phyloP scores from a whole-genome alignment of 129 eudicot genomes.

The Saussurea involucrata region DNA sequence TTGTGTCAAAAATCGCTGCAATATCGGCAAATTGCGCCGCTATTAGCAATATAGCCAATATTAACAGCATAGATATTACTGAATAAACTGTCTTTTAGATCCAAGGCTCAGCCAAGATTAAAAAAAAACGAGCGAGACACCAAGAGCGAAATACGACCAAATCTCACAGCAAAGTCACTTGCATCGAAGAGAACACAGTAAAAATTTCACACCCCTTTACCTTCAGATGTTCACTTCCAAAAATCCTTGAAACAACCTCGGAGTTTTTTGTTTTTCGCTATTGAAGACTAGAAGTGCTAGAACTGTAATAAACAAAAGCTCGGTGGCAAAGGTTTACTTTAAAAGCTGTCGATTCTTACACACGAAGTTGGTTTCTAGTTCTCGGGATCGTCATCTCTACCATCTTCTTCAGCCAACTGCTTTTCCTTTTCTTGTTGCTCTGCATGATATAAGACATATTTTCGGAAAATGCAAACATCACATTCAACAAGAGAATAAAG shows the following conservation, averaged over 20 bases:
- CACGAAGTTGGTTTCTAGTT: slow-evolving; percentile 2
- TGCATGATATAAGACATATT: background rate
- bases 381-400: slow-evolving; percentile 14
- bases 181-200: background rate
- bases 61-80: no score
- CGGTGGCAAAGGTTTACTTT: background rate
- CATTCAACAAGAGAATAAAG: background rate
- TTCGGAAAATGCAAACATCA: background rate
- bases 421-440: slow-evolving; percentile 44
- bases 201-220: background rate
- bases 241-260: background rate
- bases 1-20: no score
- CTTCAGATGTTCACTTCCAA: background rate
- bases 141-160: background rate
- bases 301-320: background rate
- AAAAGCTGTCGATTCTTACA: background rate
- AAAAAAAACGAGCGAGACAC: background rate
- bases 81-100: background rate
- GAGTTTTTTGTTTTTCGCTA: background rate
- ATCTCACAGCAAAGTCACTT: background rate
- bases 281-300: background rate
- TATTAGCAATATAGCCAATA: no score
- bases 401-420: slow-evolving; percentile 29
- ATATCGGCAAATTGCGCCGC: no score
- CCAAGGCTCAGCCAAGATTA: background rate